Conservation (phyloP, 1,284 basidiomycete species). For the Moesziomyces sp. region DNA sequence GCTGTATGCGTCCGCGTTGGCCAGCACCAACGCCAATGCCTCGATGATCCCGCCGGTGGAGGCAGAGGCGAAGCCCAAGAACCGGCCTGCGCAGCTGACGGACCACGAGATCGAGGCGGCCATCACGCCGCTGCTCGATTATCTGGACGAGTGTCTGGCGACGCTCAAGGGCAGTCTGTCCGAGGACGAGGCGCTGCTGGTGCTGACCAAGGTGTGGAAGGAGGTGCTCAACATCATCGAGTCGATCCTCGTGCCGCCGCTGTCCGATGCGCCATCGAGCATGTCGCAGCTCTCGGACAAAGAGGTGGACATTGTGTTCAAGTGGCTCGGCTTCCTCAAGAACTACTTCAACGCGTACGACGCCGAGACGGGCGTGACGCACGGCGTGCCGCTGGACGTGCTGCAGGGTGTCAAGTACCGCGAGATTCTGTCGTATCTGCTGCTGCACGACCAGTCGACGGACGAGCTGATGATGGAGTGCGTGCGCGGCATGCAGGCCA, state of each 20-base stretch:
- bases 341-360: constrained; percentile 97
- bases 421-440: constrained; percentile 69
- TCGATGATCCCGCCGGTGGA: constrained; percentile 63
- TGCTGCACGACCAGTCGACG: constrained; percentile 63
- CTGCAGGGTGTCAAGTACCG: constrained; percentile 97
- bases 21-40: constrained; percentile 56
- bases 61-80: constrained; percentile 48
- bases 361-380: constrained; percentile 76
- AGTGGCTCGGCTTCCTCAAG: constrained; percentile 86
- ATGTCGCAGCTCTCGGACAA: constrained; percentile 92
- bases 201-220: constrained; percentile 96
- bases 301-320: constrained; percentile 97
- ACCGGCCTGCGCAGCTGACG: constrained; percentile 77
- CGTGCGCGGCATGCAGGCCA: constrained; percentile 83
- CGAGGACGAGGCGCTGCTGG: constrained; percentile 77
- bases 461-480: constrained; percentile 77
- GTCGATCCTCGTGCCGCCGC: constrained; percentile 86
- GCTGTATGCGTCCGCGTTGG: constrained; percentile 62
- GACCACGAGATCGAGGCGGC: constrained; percentile 96
- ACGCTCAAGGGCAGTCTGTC: constrained; percentile 89
- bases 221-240: constrained; percentile 91
- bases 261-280: constrained; percentile 87
- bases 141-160: constrained; percentile 92
- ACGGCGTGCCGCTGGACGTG: constrained; percentile 78
- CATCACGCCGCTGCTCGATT: constrained; percentile 91